Conservation (phyloP, 768 basidiomycete species). For the Lenzites betulinus region DNA sequence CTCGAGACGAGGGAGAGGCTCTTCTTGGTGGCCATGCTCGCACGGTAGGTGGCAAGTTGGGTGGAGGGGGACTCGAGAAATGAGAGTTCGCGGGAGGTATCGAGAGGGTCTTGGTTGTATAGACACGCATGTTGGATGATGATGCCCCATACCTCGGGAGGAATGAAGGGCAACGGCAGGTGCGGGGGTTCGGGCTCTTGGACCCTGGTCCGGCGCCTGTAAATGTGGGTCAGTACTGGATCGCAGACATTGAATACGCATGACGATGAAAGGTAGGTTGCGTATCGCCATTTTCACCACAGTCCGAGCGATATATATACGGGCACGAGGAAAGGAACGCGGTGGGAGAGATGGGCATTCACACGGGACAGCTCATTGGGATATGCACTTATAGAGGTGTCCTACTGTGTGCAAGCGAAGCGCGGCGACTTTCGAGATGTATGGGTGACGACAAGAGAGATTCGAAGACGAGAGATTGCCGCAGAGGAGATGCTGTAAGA, state of each 20-base stretch:
- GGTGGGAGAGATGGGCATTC: not conserved
- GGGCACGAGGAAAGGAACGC: not conserved
- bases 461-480: not conserved
- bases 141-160: conserved; percentile 66
- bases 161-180: conserved; percentile 30
- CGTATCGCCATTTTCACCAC: not conserved
- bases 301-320: not conserved
- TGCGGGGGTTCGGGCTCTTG: not conserved
- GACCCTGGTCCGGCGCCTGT: conserved; percentile 13
- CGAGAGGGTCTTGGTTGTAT: conserved; percentile 46
- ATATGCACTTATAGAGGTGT: not conserved
- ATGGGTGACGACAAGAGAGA: not conserved
- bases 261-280: not conserved
- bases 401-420: not conserved
- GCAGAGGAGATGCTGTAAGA: not conserved
- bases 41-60: conserved; percentile 48
- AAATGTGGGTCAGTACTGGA: not conserved
- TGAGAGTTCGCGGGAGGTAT: conserved; percentile 53
- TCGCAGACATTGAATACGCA: not conserved
- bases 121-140: conserved; percentile 61
- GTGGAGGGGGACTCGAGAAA: conserved; percentile 53
- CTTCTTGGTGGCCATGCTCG: conserved; percentile 50
- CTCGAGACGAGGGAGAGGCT: conserved; percentile 55
- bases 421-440: not conserved
- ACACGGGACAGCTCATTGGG: conserved; percentile 12